Conservation (phyloP, 805 yeast genomes). For the Yamadazyma insecticola region DNA sequence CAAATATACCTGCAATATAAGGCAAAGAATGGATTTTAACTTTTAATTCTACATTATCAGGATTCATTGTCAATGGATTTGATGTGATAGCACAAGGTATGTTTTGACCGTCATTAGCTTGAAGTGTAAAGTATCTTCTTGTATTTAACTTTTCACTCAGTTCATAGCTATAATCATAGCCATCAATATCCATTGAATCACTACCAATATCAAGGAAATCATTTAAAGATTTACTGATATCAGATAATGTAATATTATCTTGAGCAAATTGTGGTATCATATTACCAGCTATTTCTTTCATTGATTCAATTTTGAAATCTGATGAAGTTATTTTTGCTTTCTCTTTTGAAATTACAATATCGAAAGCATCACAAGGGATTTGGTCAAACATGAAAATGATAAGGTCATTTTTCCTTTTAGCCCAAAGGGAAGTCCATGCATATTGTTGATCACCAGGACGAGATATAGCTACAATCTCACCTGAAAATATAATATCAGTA, state of each 20-base stretch:
- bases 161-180: slow-evolving; percentile 6
- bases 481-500: slow-evolving; percentile 60
- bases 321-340: neutral
- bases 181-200: slow-evolving; percentile 10
- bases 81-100: slow-evolving; percentile 75
- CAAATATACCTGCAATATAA: slow-evolving; percentile 81
- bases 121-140: slow-evolving; percentile 58
- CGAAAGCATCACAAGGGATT: slow-evolving; percentile 61
- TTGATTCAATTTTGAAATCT: slow-evolving; percentile 13
- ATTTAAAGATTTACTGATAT: slow-evolving; percentile 24
- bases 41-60: slow-evolving; percentile 40
- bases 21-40: slow-evolving; percentile 74
- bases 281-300: slow-evolving; percentile 33
- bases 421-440: slow-evolving; percentile 91
- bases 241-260: slow-evolving; percentile 12
- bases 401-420: slow-evolving; percentile 64
- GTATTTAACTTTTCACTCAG: slow-evolving; percentile 40
- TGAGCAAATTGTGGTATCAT: slow-evolving; percentile 16
- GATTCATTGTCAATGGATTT: slow-evolving; percentile 48
- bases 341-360: slow-evolving; percentile 39
- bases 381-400: slow-evolving; percentile 85
- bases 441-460: slow-evolving; percentile 57
- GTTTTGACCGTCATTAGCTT: slow-evolving; percentile 40
- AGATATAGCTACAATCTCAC: slow-evolving; percentile 78
- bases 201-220: slow-evolving; percentile 14